These are phyloP conservation scores for Ophiosphaerella herpotricha DNA, from an alignment of 2,329 filamentous ascomycete species.

Conservation along the genomic window DNA sequence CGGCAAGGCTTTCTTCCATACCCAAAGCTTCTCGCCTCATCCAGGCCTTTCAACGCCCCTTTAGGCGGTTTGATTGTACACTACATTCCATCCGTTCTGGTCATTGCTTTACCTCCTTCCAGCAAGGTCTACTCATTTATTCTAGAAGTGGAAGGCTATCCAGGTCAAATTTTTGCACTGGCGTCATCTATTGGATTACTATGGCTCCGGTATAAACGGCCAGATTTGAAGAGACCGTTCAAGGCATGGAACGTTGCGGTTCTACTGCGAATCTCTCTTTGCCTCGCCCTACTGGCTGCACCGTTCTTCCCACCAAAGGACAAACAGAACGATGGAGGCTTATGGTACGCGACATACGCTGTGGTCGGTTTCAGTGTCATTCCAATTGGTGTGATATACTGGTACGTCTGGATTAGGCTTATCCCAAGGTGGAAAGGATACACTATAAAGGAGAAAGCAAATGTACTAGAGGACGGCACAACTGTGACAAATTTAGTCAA, in stretches of 20 bases:
- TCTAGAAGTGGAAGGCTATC: constrained; percentile 72
- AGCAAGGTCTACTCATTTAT: constrained; percentile 74
- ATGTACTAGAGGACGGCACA: constrained; percentile 68
- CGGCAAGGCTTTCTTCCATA: constrained; percentile 72
- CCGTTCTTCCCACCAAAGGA: constrained; percentile 65
- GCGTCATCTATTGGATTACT: constrained; percentile 63
- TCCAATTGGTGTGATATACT: constrained; percentile 65
- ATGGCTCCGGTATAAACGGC: constrained; percentile 63
- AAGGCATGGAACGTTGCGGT: constrained; percentile 67
- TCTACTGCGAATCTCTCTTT: constrained; percentile 59
- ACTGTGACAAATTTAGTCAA: constrained; percentile 63
- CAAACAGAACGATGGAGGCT: constrained; percentile 22
- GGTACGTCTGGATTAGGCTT: constrained; percentile 68
- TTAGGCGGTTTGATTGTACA: constrained; percentile 71
- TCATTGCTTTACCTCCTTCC: constrained; percentile 68
- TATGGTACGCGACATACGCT: constrained; percentile 60
- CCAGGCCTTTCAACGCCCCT: constrained; percentile 68
- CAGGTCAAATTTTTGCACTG: constrained; percentile 64
- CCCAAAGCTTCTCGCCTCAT: constrained; percentile 64
- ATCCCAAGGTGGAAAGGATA: constrained; percentile 66
- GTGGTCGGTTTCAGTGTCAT: constrained; percentile 59
- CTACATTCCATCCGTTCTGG: constrained; percentile 69
- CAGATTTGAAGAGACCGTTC: constrained; percentile 66
- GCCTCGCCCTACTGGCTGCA: constrained; percentile 60
- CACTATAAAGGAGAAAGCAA: constrained; percentile 64